Evolutionary conservation across 768 basidiomycete species (phyloP), one percentile per base, ranked within the genome.

Genomic region (Hericium rajendrae): DNA sequence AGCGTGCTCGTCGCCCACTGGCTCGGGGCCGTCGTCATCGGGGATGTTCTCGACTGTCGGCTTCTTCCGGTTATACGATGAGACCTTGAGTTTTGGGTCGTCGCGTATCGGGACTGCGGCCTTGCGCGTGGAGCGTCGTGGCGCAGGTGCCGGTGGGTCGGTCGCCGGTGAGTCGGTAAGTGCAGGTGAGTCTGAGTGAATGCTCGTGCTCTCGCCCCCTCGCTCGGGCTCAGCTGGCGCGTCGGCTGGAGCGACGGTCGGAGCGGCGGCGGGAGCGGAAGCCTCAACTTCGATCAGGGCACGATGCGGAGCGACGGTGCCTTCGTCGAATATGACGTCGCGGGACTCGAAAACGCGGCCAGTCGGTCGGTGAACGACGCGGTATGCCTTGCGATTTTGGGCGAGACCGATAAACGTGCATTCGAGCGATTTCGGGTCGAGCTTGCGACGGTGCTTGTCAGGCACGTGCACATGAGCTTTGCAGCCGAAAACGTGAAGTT

Each of bases 371-470:
- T 62, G 59, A 0, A 57, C 37, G 1, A 60, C 48, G 6, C 39
- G 28, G 26, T 59, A 67, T 11, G 65, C 59, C 12, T 53, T 58
- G 3, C 49, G 32, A 20, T 62, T 43, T 13, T 55, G 22, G 0
- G 48, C 56, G 38, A 54, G 58, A 2, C 65, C 62, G 18, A 66
- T 32, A 56, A 64, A 60, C 0, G 50, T 61, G 57, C 60, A 64
- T 6, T 41, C 40, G 5, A 41, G 40, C 2, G 40, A 62, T 13
- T 59, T 63, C 0, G 49, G 32, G 4, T 56, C 54, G 11, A 65
- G 62, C 12, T 65, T 65, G 1, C 11, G 37, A 4, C 50, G 41
- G 4, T 53, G 49, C 9, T 55, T 53, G 0, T 54, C 26, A 0
- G 60, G 55, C 6, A 60, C 22, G n/a, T 61, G 64, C 0, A 63